Percentiles rank a stretch among this genome's conserved stretches.
These are phyloP conservation scores for Cutaneotrichosporon cyanovorans DNA, from an alignment of 1,284 basidiomycete genomes.

Conservation along the genomic window DNA sequence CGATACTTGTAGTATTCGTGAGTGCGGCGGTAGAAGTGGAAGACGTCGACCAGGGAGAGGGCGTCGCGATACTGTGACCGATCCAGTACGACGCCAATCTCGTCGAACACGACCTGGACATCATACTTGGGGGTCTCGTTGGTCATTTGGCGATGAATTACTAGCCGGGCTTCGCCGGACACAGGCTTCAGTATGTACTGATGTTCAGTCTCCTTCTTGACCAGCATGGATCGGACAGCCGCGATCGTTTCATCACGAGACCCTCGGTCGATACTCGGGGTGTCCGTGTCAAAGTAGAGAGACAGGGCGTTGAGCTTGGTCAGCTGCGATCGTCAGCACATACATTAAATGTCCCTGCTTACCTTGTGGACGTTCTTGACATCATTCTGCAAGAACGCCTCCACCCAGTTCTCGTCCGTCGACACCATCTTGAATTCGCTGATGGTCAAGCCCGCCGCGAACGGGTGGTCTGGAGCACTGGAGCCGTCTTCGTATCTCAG, in stretches of 20 bases:
- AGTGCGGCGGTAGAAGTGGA: constrained; percentile 89
- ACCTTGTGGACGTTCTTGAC: constrained; percentile 79
- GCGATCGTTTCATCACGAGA: constrained; percentile 59
- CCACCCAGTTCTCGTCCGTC: constrained; percentile 81
- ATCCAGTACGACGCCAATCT: constrained; percentile 88
- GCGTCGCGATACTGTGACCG: constrained; percentile 92
- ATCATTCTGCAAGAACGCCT: constrained; percentile 91
- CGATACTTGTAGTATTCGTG: constrained; percentile 80
- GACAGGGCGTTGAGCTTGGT: constrained; percentile 81
- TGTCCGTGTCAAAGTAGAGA: constrained; percentile 94
- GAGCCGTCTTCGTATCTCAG: constrained; percentile 92
- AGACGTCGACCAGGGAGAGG: constrained; percentile 91
- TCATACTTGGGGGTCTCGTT: constrained; percentile 76
- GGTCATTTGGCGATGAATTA: constrained; percentile 73
- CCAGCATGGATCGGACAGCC: constrained; percentile 72
- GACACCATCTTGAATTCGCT: constrained; percentile 89
- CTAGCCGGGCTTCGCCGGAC: constrained; percentile 82
- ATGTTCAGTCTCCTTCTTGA: constrained; percentile 55
- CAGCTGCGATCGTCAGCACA: constrained; percentile 51
- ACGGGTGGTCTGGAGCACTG: constrained; percentile 94
- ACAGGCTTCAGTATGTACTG: constrained; percentile 97
- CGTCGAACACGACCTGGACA: constrained; percentile 82
- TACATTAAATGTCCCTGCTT: constrained; percentile 42
- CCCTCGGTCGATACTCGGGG: constrained; percentile 65
- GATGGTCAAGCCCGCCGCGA: constrained; percentile 87